Evolutionary conservation across 2,329 filamentous ascomycete species (phyloP).

Genomic region (Colletotrichum sp.): DNA sequence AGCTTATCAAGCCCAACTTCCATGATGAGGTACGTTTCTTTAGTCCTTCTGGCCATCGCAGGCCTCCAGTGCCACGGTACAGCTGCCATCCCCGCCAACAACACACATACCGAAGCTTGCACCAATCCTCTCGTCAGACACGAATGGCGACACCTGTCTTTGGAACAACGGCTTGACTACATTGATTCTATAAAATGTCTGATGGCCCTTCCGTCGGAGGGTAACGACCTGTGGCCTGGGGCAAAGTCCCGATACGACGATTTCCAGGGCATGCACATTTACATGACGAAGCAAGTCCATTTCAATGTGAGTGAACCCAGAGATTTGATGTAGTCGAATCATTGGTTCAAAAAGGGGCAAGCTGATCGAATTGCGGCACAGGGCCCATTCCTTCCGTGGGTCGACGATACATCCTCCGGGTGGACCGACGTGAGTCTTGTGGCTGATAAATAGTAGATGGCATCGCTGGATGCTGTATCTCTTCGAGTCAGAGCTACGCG

Average conservation of each 20-base stretch:
- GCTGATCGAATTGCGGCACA: not conserved
- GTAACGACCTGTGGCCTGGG: slow-evolving; percentile 1
- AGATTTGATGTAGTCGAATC: not conserved
- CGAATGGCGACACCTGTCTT: not conserved
- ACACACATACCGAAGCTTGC: not conserved
- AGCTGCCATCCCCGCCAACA: not conserved
- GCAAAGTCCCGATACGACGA: slow-evolving; percentile 29
- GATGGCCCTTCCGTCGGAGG: not conserved
- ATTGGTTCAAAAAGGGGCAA: rapidly evolving
- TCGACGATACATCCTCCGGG: no score
- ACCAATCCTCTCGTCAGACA: not conserved
- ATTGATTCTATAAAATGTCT: slow-evolving; percentile 14
- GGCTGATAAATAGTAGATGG: not conserved
- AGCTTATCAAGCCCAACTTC: rapidly evolving
- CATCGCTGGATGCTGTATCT: not conserved
- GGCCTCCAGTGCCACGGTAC: rapidly evolving
- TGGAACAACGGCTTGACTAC: slow-evolving; percentile 3
- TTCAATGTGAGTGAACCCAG: not conserved
- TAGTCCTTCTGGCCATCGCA: not conserved
- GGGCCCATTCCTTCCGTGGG: not conserved
- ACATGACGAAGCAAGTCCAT: slow-evolving; percentile 26
- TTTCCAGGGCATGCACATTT: slow-evolving; percentile 29
- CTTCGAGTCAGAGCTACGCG: slow-evolving; percentile 24
- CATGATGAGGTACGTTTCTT: not conserved
- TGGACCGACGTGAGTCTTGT: no score